Evolutionary conservation across 495 filamentous ascomycete genomes (phyloP), one percentile per base, ranked within the genome.

Genomic region (Trichodelitschia bisporula): DNA sequence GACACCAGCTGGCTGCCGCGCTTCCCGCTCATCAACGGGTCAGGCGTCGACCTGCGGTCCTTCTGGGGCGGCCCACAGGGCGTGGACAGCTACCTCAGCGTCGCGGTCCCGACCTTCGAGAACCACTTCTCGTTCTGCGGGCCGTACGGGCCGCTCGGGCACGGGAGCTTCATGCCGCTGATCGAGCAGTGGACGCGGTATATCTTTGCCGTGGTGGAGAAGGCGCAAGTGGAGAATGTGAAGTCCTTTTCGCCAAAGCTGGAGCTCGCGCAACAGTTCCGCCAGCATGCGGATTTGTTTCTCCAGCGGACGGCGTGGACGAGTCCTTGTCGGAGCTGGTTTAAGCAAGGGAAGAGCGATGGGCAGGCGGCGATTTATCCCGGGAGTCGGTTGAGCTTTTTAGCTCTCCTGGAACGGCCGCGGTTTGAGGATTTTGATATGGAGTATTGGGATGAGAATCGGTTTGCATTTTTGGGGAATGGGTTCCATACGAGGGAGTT

Each of bases 391-490:
- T 38, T 56, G 15, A 45, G 51, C 34, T 57, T 53, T 36, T 40
- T 59, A 28, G 44, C 55, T 36, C 33, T 55, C 29, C 29, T 59
- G 48, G 34, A 39, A 29, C 15, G 32, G 15, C 45, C 49, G 18
- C 28, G 50, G 28, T 52, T 46, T 38, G 55, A 58, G 32, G 55
- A 58, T 31, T 58, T 42, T 35, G 45, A 53, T 14, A 49, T 56
- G 6, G 42, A 43, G 33, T 55, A 50, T 31, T 44, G 41, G 40
- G 44, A 44, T 28, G 36, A 38, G 15, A 55, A 55, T 35, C 20
- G 44, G 15, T 59, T 53, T 41, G 35, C 40, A 1, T 59, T 49
- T 29, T 29, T 57, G 36, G 55, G 55, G 5, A 59, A 57, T 40
- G 55, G 55, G 1, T 57, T 57, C 33, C 35, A 47, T 29, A 39